Percentiles rank a stretch among this genome's conserved stretches.
Evolutionary conservation across 805 yeast species (phyloP).

Genomic region (Scheffersomyces lignosus): DNA sequence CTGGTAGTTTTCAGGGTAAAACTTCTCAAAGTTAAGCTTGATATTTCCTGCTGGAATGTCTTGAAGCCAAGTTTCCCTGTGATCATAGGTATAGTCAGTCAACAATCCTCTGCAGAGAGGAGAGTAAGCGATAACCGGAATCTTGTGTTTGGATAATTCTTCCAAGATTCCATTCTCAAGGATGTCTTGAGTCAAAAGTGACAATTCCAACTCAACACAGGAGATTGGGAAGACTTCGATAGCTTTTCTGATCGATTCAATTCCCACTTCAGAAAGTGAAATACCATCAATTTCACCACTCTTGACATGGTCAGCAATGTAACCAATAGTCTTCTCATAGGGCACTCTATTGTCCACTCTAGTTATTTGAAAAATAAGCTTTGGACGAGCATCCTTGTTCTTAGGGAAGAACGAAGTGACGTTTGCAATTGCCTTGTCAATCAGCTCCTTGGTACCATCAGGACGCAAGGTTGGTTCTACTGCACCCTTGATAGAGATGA

Average conservation of each 20-base stretch:
- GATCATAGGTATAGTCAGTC: conserved; percentile 56
- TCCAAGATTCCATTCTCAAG: conserved; percentile 62
- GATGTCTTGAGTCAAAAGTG: conserved; percentile 64
- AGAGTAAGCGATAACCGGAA: conserved; percentile 78
- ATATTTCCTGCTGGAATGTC: conserved; percentile 60
- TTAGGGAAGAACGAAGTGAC: conserved; percentile 30
- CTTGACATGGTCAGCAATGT: conserved; percentile 58
- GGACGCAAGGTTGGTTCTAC: conserved; percentile 44
- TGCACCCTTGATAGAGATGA: conserved; percentile 71
- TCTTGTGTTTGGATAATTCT: conserved; percentile 52
- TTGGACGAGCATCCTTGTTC: conserved; percentile 30
- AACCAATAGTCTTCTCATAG: conserved; percentile 56
- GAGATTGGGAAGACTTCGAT: conserved; percentile 51
- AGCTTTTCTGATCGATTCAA: conserved; percentile 61
- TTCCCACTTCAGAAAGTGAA: conserved; percentile 73
- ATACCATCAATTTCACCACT: conserved; percentile 67
- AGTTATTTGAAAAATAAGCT: conserved; percentile 60
- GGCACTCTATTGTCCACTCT: conserved; percentile 64
- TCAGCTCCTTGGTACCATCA: conserved; percentile 47
- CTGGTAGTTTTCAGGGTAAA: conserved; percentile 54
- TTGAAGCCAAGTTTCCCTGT: conserved; percentile 25
- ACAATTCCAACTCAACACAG: conserved; percentile 77
- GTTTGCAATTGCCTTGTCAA: conserved; percentile 49
- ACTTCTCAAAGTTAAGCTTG: conserved; percentile 53
- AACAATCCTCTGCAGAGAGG: conserved; percentile 81